A percentile compares a stretch with the other conserved stretches of the same genome.
These are phyloP conservation scores for Dactylellina haptotyla DNA, from an alignment of 2,329 filamentous ascomycete genomes.

Conservation along the genomic window DNA sequence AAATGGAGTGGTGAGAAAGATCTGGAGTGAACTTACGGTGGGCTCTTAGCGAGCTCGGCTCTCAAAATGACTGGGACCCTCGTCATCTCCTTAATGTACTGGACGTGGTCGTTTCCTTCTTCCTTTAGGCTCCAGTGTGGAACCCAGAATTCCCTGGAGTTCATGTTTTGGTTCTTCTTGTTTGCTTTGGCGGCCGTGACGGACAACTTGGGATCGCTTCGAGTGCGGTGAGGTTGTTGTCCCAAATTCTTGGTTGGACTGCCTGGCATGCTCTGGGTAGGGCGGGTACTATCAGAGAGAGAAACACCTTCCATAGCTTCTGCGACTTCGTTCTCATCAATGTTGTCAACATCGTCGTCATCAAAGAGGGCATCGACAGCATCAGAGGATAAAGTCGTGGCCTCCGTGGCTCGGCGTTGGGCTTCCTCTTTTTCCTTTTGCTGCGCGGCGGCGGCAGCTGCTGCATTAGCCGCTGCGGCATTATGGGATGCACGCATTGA, in stretches of 20 bases:
- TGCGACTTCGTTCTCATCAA: conserved; percentile 79
- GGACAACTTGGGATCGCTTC: conserved; percentile 91
- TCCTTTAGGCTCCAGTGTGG: conserved; percentile 89
- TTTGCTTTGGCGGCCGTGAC: conserved; percentile 76
- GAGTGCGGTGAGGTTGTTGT: conserved; percentile 81
- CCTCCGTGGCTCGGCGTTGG: conserved; percentile 91
- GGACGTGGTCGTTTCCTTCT: conserved; percentile 93
- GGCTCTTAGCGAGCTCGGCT: conserved; percentile 98
- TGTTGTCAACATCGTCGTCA: conserved; percentile 81
- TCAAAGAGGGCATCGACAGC: conserved; percentile 96
- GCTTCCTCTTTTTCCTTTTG: conserved; percentile 90
- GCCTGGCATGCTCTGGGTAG: conserved; percentile 93
- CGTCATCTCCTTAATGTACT: conserved; percentile 98
- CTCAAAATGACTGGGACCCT: conserved; percentile 97
- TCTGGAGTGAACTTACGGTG: conserved; percentile 78
- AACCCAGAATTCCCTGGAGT: conserved; percentile 89
- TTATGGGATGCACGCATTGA: conserved; percentile 79
- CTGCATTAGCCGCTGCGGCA: conserved; percentile 74
- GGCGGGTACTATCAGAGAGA: conserved; percentile 77
- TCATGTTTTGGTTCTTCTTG: conserved; percentile 72
- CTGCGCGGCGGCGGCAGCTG: conserved; percentile 82
- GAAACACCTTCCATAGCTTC: conserved; percentile 92
- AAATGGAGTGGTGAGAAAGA: neutral
- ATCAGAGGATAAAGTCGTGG: conserved; percentile 90
- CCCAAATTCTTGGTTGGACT: conserved; percentile 83